Percentiles rank a stretch among this genome's conserved stretches.
These are phyloP conservation scores for Ophiobolus disseminans DNA, from an alignment of 2,329 filamentous ascomycete species.

Conservation along the genomic window DNA sequence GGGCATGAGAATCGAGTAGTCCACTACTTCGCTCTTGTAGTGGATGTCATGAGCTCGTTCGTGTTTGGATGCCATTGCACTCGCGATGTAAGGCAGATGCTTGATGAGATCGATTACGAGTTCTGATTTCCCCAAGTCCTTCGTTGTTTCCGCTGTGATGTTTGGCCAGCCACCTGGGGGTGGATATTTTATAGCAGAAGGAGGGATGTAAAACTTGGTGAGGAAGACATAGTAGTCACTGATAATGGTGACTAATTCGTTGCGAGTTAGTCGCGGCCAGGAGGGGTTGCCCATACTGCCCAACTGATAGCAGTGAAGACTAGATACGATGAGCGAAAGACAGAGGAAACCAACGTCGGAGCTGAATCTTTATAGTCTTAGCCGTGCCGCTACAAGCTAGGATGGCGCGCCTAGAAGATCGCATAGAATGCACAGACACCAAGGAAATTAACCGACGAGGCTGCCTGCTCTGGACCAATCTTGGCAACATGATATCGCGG, in stretches of 20 bases:
- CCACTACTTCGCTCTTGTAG: neutral
- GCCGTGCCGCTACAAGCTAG: too few species aligned
- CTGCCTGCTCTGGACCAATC: too few species aligned
- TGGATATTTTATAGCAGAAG: conserved; percentile 7
- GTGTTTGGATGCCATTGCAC: neutral
- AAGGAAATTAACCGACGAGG: too few species aligned
- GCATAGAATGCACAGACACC: too few species aligned
- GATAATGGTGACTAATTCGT: conserved; percentile 11
- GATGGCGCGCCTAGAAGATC: too few species aligned
- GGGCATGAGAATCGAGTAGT: neutral
- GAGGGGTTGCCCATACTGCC: too few species aligned
- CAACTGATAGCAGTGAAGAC: too few species aligned
- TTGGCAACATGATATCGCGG: too few species aligned
- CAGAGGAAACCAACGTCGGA: too few species aligned
- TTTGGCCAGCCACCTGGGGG: conserved; percentile 16
- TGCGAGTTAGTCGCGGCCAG: neutral
- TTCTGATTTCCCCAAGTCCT: conserved; percentile 1
- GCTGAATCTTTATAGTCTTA: too few species aligned
- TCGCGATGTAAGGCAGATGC: conserved; percentile 16
- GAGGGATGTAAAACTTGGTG: conserved; percentile 11
- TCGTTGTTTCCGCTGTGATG: conserved; percentile 8
- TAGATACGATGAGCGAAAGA: too few species aligned
- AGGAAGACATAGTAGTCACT: conserved; percentile 18
- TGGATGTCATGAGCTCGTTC: neutral
- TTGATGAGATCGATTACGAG: conserved; percentile 15